Conservation (phyloP, 1,139 yeast species). For the Arxiozyma telluris region DNA sequence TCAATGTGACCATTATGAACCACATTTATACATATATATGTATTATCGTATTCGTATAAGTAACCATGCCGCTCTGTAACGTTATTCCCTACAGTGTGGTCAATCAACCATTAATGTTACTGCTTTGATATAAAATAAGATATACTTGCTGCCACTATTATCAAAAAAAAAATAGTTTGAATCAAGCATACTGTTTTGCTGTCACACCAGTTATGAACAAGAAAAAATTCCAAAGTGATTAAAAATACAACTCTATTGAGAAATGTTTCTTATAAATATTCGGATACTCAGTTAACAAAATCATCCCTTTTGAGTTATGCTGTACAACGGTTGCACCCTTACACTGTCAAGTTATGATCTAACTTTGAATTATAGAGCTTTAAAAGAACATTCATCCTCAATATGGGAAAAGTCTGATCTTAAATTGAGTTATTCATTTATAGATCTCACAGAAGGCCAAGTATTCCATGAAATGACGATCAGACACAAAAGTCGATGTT, state of each 20-base stretch:
- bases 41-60: neutral
- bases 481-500: conserved; percentile 37
- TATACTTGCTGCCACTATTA: too few species aligned
- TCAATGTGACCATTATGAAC: neutral
- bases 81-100: too few species aligned
- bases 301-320: neutral
- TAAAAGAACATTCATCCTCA: neutral
- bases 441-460: neutral
- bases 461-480: neutral
- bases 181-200: too few species aligned
- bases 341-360: conserved; percentile 37
- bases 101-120: too few species aligned
- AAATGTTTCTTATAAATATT: neutral
- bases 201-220: too few species aligned
- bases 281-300: conserved; percentile 4
- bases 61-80: too few species aligned
- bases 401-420: conserved; percentile 8
- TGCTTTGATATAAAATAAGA: too few species aligned
- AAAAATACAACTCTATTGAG: conserved; percentile 1
- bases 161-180: too few species aligned
- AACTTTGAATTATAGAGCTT: conserved; percentile 9
- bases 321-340: neutral
- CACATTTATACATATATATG: too few species aligned
- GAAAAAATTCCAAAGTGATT: neutral
- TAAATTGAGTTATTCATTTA: too few species aligned